phyloP scores from a whole-genome alignment of 1,139 yeast species.

The Suhomyces bokatorum region DNA sequence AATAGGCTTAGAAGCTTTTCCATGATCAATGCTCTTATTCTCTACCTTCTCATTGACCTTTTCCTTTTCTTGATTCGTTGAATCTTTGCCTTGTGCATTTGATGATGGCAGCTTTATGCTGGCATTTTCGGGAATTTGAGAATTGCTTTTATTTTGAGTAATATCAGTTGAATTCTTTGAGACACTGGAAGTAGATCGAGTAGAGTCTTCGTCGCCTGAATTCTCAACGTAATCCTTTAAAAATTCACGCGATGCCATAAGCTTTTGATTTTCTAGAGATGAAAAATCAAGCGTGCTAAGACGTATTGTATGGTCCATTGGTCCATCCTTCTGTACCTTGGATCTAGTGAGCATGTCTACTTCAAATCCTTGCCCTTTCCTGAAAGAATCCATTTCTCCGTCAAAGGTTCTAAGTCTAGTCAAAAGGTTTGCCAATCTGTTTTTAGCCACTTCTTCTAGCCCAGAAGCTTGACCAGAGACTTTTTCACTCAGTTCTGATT shows the following conservation, averaged over 20 bases:
- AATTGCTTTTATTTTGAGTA: background rate
- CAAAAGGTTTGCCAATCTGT: slow-evolving; percentile 1
- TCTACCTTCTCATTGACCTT: background rate
- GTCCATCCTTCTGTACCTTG: background rate
- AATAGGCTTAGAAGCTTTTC: too few species aligned
- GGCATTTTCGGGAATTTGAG: too few species aligned
- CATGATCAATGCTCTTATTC: too few species aligned
- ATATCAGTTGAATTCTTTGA: background rate
- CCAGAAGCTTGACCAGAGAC: background rate
- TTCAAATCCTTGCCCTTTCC: slow-evolving; percentile 1
- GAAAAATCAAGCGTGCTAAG: background rate
- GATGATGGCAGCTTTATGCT: too few species aligned
- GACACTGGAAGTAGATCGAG: background rate
- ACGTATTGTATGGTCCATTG: background rate
- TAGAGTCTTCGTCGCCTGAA: background rate
- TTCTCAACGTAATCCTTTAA: background rate
- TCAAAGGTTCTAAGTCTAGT: slow-evolving; percentile 2
- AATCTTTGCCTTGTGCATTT: background rate
- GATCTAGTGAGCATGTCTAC: background rate
- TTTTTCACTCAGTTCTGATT: background rate
- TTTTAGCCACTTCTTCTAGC: background rate
- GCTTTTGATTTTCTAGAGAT: background rate
- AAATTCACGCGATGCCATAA: background rate
- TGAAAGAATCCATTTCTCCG: slow-evolving; percentile 1
- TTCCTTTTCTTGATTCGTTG: background rate